Conservation (phyloP, 192 early-diverging fungal genomes). For the Haplosporangium gracile region DNA sequence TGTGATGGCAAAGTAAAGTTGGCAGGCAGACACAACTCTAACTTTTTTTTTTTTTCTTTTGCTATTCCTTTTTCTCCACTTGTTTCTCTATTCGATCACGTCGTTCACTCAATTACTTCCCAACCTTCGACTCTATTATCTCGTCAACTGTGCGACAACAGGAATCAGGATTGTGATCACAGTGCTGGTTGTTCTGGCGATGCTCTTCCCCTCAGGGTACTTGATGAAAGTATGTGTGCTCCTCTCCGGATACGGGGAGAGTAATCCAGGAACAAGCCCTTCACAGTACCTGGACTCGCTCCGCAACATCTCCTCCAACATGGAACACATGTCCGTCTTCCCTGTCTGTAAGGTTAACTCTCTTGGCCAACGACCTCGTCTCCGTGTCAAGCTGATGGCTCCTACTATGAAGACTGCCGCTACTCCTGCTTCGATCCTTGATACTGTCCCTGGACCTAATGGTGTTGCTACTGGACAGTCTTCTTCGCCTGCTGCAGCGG, state of each 20-base stretch:
- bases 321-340: constrained; percentile 36
- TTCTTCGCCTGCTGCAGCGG: not conserved
- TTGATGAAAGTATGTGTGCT: constrained; percentile 56
- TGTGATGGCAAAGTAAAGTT: not conserved
- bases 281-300: constrained; percentile 16
- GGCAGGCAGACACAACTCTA: not conserved
- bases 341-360: constrained; percentile 41
- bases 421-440: not conserved
- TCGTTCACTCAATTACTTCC: not conserved
- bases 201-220: constrained; percentile 57
- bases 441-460: not conserved
- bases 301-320: constrained; percentile 18
- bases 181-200: constrained; percentile 34
- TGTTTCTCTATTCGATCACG: not conserved
- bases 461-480: not conserved
- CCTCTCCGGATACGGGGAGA: constrained; percentile 37
- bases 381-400: not conserved
- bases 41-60: not conserved
- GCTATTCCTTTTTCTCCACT: not conserved
- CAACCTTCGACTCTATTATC: not conserved
- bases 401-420: not conserved
- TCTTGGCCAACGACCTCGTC: not conserved
- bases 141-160: not conserved
- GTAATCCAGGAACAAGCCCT: not conserved
- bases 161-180: constrained; percentile 52